Percentiles rank a stretch among this genome's conserved stretches.
phyloP scores from a whole-genome alignment of 331 rosid genomes.

The Arachis monticola region DNA sequence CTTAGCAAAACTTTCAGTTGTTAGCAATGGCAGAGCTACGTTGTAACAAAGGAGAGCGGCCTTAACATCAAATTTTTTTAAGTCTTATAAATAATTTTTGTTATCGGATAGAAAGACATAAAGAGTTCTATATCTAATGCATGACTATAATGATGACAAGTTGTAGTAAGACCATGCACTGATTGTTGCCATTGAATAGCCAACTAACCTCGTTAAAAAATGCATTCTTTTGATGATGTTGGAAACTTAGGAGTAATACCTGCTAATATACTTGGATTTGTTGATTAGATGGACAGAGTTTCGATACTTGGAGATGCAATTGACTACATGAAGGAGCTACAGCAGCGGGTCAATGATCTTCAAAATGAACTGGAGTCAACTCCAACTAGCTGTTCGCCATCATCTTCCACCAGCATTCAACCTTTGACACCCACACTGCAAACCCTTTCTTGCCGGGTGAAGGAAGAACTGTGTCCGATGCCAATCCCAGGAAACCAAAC shows the following conservation, averaged over 20 bases:
- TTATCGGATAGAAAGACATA: no score
- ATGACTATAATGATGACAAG: no score
- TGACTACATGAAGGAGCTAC: constrained; percentile 80
- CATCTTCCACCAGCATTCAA: constrained; percentile 64
- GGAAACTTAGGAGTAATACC: neutral
- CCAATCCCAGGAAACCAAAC: constrained; percentile 77
- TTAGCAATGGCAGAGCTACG: no score
- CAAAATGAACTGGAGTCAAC: constrained; percentile 77
- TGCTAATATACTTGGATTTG: constrained; percentile 28
- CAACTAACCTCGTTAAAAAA: neutral
- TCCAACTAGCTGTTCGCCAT: constrained; percentile 56
- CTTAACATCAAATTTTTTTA: no score
- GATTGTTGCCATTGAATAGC: neutral
- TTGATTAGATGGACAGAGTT: constrained; percentile 77
- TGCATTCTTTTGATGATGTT: constrained; percentile 8
- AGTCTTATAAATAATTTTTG: no score
- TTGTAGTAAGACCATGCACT: no score
- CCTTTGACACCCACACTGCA: constrained; percentile 81
- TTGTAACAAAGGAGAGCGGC: no score
- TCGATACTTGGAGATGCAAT: constrained; percentile 91
- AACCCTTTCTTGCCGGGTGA: constrained; percentile 73
- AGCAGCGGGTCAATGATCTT: constrained; percentile 76
- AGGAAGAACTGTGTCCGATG: constrained; percentile 85
- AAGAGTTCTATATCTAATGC: no score
- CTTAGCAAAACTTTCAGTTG: no score